Evolutionary conservation across 2,329 filamentous ascomycete species (phyloP).

Genomic region (Paracoccidioides brasiliensis): DNA sequence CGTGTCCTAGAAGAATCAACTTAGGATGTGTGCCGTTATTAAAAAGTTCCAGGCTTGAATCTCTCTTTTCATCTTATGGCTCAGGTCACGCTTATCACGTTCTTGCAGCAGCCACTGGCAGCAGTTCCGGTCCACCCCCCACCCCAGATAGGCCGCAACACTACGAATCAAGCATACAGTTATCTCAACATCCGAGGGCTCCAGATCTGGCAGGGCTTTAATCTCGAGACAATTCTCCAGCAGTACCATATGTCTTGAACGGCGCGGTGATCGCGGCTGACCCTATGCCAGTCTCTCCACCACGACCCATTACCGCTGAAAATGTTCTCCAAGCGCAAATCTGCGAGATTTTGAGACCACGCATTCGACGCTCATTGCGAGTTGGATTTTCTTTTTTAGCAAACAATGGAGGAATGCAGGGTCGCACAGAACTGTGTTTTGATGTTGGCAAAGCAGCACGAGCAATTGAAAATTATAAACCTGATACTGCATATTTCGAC

Average conservation of each 20-base stretch:
- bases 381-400: not conserved
- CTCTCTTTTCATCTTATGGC: not conserved
- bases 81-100: not conserved
- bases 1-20: not conserved
- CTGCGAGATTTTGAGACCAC: not conserved
- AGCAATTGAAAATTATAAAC: not conserved
- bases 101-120: not conserved
- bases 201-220: not conserved
- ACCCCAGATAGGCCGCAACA: not conserved
- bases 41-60: not conserved
- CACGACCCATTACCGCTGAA: not conserved
- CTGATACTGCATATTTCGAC: constrained; percentile 1
- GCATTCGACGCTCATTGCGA: not conserved
- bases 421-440: not conserved
- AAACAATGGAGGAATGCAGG: constrained; percentile 1
- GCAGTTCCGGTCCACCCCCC: not conserved
- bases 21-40: not conserved
- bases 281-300: constrained; percentile 1
- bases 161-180: not conserved
- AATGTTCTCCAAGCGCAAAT: constrained; percentile 1
- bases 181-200: not conserved
- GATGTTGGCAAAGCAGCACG: not conserved
- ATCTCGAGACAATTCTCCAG: not conserved
- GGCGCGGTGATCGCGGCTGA: not conserved
- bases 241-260: not conserved